phyloP scores from a whole-genome alignment of 352 stramenopile genomes.

The Pythium brachiatum region DNA sequence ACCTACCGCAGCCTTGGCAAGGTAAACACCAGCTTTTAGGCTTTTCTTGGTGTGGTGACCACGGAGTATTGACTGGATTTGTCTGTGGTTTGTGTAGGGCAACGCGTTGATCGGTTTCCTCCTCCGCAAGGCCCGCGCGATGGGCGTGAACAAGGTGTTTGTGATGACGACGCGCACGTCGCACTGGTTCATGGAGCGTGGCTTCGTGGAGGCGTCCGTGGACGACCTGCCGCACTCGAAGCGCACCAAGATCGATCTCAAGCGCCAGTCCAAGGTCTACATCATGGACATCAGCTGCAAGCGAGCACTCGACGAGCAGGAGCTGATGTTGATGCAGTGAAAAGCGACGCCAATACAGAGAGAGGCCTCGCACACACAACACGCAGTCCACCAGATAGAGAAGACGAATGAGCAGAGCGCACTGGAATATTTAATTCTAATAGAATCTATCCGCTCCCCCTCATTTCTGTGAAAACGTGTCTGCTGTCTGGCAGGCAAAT shows the following conservation, averaged over 20 bases:
- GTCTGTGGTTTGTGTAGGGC: too few species aligned
- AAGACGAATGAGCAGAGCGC: neutral
- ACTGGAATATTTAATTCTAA: slow-evolving; percentile 6
- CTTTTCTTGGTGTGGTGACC: too few species aligned
- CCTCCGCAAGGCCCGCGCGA: slow-evolving; percentile 81
- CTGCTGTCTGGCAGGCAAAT: slow-evolving; percentile 51
- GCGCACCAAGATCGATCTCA: slow-evolving; percentile 72
- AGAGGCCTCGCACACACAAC: too few species aligned
- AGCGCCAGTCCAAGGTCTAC: slow-evolving; percentile 86
- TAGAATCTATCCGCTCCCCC: slow-evolving; percentile 26
- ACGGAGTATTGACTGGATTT: too few species aligned
- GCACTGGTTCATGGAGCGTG: slow-evolving; percentile 97
- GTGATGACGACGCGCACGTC: slow-evolving; percentile 98
- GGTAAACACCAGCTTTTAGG: slow-evolving; percentile 19
- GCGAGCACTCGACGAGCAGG: slow-evolving; percentile 79
- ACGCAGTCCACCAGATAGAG: slow-evolving; percentile 1
- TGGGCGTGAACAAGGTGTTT: slow-evolving; percentile 92
- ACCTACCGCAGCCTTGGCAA: slow-evolving; percentile 83
- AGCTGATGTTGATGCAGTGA: slow-evolving; percentile 70
- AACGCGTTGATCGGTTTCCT: slow-evolving; percentile 91
- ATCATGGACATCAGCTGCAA: slow-evolving; percentile 88
- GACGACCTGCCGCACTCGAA: slow-evolving; percentile 86
- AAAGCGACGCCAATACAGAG: too few species aligned
- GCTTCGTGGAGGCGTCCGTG: slow-evolving; percentile 90
- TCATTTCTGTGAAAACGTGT: slow-evolving; percentile 26